Conservation (phyloP, 2,329 filamentous ascomycete species). For the Aureobasidium lini region DNA sequence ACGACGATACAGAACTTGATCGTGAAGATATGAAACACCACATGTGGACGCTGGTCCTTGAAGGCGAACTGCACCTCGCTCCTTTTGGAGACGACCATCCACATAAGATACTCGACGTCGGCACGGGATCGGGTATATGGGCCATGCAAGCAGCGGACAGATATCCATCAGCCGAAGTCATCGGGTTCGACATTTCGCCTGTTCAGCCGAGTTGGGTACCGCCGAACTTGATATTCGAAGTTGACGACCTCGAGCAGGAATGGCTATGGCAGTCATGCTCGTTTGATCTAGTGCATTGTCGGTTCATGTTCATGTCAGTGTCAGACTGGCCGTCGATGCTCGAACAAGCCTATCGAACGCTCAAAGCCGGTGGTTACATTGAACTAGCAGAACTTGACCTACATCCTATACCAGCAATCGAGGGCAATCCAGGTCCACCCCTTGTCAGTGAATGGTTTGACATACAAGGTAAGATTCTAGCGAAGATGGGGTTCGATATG, state of each 20-base stretch:
- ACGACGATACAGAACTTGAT: constrained; percentile 15
- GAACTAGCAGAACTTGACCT: constrained; percentile 33
- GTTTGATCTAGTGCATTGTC: constrained; percentile 39
- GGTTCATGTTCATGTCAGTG: constrained; percentile 27
- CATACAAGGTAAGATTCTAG: neutral
- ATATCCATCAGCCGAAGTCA: constrained; percentile 23
- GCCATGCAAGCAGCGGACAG: constrained; percentile 39
- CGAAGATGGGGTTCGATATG: constrained; percentile 10
- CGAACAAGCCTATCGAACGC: constrained; percentile 20
- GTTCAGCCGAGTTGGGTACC: constrained; percentile 26
- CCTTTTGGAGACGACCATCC: constrained; percentile 30
- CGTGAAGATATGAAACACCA: constrained; percentile 17
- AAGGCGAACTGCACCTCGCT: constrained; percentile 32
- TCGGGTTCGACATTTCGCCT: constrained; percentile 32
- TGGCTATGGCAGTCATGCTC: constrained; percentile 19
- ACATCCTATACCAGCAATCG: constrained; percentile 20
- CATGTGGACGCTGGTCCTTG: constrained; percentile 14
- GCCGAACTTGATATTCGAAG: constrained; percentile 24
- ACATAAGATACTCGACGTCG: constrained; percentile 41
- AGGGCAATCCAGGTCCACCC: constrained; percentile 25
- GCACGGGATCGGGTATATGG: constrained; percentile 46
- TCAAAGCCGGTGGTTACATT: constrained; percentile 33
- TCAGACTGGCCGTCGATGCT: constrained; percentile 16
- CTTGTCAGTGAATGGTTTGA: constrained; percentile 10
- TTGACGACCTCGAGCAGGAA: constrained; percentile 27